Evolutionary conservation across 1,284 basidiomycete species (phyloP).

Genomic region (Pseudozyma pruni): DNA sequence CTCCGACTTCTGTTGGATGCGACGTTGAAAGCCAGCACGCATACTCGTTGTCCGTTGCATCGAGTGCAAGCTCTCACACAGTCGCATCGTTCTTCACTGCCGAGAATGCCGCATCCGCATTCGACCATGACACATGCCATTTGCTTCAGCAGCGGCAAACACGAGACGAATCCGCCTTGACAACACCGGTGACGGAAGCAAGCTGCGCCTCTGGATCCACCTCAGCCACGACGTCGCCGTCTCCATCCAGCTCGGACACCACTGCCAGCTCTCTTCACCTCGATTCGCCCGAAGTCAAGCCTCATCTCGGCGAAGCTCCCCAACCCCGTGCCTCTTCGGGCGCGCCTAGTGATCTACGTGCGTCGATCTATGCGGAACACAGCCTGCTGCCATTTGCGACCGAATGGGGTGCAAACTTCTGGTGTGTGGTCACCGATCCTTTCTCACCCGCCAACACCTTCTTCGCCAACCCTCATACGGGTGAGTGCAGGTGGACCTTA

Average conservation of each 20-base stretch:
- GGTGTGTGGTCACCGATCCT: constrained; percentile 46
- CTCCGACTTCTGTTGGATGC: not conserved
- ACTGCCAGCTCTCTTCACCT: too few species aligned
- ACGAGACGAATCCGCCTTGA: too few species aligned
- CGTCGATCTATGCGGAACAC: too few species aligned
- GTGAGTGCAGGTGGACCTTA: constrained; percentile 90
- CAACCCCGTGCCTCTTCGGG: too few species aligned
- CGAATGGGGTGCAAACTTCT: constrained; percentile 51
- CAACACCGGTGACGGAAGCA: not conserved
- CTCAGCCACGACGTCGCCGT: not conserved
- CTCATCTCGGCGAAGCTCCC: too few species aligned
- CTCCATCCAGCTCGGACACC: not conserved
- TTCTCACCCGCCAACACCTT: constrained; percentile 70
- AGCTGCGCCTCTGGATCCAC: not conserved
- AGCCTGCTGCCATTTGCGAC: not conserved
- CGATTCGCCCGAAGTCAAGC: too few species aligned
- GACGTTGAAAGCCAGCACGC: not conserved
- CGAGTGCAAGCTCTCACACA: constrained; percentile 9
- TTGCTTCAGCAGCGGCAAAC: too few species aligned
- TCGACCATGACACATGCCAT: too few species aligned
- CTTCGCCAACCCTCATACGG: constrained; percentile 90
- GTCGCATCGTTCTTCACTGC: not conserved
- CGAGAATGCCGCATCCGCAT: too few species aligned
- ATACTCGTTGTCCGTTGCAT: constrained; percentile 2
- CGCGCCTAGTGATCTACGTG: too few species aligned